Base-by-base conservation (phyloP, 768 basidiomycete species). In the Leccinum sublutescens region DNA sequence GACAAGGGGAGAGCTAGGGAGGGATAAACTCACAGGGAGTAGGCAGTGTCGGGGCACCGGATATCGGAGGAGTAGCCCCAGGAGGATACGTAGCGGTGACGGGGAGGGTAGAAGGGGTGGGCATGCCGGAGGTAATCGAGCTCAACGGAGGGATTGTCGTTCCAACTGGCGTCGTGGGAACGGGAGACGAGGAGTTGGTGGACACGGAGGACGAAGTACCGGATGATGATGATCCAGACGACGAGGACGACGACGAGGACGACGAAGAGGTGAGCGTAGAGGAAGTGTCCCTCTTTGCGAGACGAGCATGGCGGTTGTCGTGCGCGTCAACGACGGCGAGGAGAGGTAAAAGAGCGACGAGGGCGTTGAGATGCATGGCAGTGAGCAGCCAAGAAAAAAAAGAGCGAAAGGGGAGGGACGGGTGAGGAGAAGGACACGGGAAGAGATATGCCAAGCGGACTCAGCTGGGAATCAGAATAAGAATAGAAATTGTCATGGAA, bases 1-100 rank as follows among this genome's bases (percentile, higher is more conserved):
- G 66, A 60, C 34, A 4, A 4, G 15, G 50, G 1, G 29, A 49
- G 14, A 17, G 0, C 1, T 15, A 2, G 10, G 36, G 38, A 10
- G 10, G 25, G 11, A 29, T 0, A 2, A 11, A 74, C 81, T 59
- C 71, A 89, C 89, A 85, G n/a, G 79, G 70, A 0, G 81, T 76
- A 0, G 93, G 93, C 10, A 94, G 75, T 2, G 74, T 59, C 2
- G 89, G 88, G 1, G 83, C 93, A 59, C 88, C 87, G 33, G 82
- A 66, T 45, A 88, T 75, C 1, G 88, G 84, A 3, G 87, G 81
- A 1, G 78, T 77, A 29, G 85, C 82, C 2, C 91, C 91, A 45
- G 85, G 72, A 0, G 81, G 36, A 64, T 75, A 88, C 0, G 85
- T 85, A 3, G 82, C 70, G 4, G 83, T 76, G 17, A 83, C 74